Evolutionary conservation across 2,329 filamentous ascomycete genomes (phyloP).

Genomic region (Myriosclerotinia curreyana): DNA sequence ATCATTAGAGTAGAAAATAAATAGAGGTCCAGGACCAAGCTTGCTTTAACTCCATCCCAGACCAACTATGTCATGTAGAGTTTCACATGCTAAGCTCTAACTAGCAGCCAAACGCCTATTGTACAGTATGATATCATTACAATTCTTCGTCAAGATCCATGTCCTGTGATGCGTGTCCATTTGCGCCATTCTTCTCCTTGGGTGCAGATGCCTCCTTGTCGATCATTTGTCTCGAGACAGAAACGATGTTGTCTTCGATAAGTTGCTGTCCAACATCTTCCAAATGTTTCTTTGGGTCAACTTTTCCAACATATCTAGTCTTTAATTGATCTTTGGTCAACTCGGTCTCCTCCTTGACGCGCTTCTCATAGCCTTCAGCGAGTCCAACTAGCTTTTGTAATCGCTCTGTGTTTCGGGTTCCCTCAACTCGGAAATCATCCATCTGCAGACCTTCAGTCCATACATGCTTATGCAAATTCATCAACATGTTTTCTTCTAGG

Average conservation of each 20-base stretch:
- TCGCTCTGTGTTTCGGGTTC: constrained; percentile 78
- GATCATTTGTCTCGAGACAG: constrained; percentile 98
- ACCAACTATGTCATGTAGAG: constrained; percentile 22
- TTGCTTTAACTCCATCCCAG: constrained; percentile 23
- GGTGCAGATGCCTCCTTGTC: constrained; percentile 97
- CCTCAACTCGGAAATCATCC: constrained; percentile 89
- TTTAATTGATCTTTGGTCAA: constrained; percentile 96
- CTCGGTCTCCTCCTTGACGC: constrained; percentile 98
- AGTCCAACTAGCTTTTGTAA: constrained; percentile 84
- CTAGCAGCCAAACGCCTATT: constrained; percentile 38
- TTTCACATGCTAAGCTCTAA: constrained; percentile 24
- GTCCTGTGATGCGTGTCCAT: constrained; percentile 42
- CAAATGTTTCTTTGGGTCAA: constrained; percentile 98
- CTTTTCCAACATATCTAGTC: constrained; percentile 97
- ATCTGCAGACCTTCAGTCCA: constrained; percentile 98
- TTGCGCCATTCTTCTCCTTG: constrained; percentile 57
- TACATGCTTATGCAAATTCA: constrained; percentile 99
- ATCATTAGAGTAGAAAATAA: neutral
- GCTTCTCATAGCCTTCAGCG: constrained; percentile 96
- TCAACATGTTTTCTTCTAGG: constrained; percentile 98
- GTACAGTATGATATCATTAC: constrained; percentile 43
- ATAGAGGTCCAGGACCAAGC: constrained; percentile 12
- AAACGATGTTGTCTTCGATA: constrained; percentile 99
- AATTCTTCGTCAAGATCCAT: constrained; percentile 40
- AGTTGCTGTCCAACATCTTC: constrained; percentile 94